Percentiles rank a stretch among this genome's conserved stretches.
Conservation (phyloP, 805 yeast species). For the Monosporozyma aerobia region DNA sequence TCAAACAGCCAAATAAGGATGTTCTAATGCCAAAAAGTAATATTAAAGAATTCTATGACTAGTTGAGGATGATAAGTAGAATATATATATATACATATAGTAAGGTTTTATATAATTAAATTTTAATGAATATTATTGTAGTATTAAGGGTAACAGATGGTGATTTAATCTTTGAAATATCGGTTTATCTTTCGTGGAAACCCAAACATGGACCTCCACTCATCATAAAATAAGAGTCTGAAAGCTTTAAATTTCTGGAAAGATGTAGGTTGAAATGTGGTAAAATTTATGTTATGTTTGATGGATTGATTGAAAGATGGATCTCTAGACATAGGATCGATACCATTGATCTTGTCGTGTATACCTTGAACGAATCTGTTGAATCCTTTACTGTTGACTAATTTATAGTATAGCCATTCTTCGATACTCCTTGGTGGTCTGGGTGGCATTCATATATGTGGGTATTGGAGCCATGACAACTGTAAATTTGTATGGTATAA, state of each 20-base stretch:
- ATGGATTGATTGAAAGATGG: conserved; percentile 3
- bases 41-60: conserved; percentile 3
- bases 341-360: conserved; percentile 55
- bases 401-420: conserved; percentile 38
- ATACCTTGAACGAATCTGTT: conserved; percentile 53
- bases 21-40: conserved; percentile 29
- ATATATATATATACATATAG: neutral
- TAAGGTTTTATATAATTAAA: neutral
- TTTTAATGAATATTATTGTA: neutral
- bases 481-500: neutral
- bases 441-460: neutral
- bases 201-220: conserved; percentile 46
- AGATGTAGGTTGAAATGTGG: conserved; percentile 39
- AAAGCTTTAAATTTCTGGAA: conserved; percentile 54
- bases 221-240: conserved; percentile 49
- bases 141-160: neutral
- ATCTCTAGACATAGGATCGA: conserved; percentile 34
- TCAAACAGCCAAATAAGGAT: conserved; percentile 48
- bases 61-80: neutral
- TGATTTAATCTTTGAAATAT: conserved; percentile 9
- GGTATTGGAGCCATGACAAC: neutral
- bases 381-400: conserved; percentile 51
- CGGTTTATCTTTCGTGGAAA: conserved; percentile 27
- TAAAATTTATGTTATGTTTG: conserved; percentile 8
- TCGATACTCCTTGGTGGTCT: conserved; percentile 34